Evolutionary conservation across 805 yeast genomes (phyloP).

Genomic region (Dipodascopsis uninucleata): DNA sequence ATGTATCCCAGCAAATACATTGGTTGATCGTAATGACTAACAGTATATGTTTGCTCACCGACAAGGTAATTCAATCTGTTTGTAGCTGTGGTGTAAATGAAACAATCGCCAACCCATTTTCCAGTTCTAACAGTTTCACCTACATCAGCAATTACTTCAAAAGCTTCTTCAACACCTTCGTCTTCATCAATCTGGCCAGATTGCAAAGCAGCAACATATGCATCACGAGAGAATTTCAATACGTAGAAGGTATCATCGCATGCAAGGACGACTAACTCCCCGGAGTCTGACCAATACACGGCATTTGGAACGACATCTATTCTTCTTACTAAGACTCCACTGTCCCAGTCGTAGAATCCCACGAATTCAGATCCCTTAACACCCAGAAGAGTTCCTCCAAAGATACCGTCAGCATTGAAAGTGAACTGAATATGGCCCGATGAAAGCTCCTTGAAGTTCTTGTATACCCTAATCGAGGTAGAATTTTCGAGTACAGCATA

Average conservation of each 20-base stretch:
- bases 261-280: conserved; percentile 77
- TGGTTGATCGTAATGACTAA: conserved; percentile 87
- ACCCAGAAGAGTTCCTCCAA: conserved; percentile 85
- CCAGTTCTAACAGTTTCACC: conserved; percentile 82
- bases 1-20: conserved; percentile 85
- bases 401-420: conserved; percentile 73
- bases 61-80: conserved; percentile 91
- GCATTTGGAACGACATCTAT: conserved; percentile 82
- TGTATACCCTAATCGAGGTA: conserved; percentile 64
- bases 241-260: conserved; percentile 73
- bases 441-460: conserved; percentile 78
- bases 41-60: conserved; percentile 87
- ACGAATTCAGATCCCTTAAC: conserved; percentile 71
- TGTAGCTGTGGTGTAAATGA: conserved; percentile 80
- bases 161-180: conserved; percentile 84
- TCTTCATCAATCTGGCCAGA: conserved; percentile 61
- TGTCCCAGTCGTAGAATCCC: conserved; percentile 91
- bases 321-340: conserved; percentile 77
- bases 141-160: conserved; percentile 79
- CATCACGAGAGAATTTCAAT: conserved; percentile 65
- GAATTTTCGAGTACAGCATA: conserved; percentile 77
- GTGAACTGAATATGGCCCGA: conserved; percentile 60
- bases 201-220: conserved; percentile 59
- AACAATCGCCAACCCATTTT: conserved; percentile 96
- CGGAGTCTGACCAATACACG: conserved; percentile 85